Percentiles rank a stretch among this genome's conserved stretches.
phyloP scores from a whole-genome alignment of 1,139 yeast genomes.

The Debaryomyces singareniensis region DNA sequence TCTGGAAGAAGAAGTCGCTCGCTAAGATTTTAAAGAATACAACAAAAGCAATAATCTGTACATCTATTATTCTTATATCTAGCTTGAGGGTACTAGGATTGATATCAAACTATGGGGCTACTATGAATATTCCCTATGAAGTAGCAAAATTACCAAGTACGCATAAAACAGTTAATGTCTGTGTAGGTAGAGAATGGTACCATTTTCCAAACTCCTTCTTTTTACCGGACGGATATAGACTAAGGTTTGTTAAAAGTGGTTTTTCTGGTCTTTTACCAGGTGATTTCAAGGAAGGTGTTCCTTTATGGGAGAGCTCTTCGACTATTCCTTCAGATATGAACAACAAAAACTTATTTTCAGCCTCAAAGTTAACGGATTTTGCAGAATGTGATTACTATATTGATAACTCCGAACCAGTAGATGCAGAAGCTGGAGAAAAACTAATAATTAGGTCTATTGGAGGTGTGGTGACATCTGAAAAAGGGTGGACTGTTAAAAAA shows the following conservation, averaged over 20 bases:
- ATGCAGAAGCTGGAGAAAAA: constrained; percentile 24
- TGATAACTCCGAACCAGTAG: constrained; percentile 36
- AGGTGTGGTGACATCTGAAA: constrained; percentile 6
- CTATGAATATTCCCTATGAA: constrained; percentile 25
- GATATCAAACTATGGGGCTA: constrained; percentile 56
- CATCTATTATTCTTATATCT: constrained; percentile 26
- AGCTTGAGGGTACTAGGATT: constrained; percentile 32
- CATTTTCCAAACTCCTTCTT: constrained; percentile 87
- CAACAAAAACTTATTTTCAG: constrained; percentile 56
- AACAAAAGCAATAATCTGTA: constrained; percentile 1
- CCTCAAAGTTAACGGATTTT: constrained; percentile 40
- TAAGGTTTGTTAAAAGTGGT: constrained; percentile 67
- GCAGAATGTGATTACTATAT: constrained; percentile 52
- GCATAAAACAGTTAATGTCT: constrained; percentile 42
- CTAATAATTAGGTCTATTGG: constrained; percentile 11
- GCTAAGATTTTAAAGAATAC: constrained; percentile 3
- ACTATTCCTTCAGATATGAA: constrained; percentile 62
- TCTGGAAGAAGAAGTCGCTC: constrained; percentile 1
- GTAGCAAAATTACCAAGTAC: constrained; percentile 7
- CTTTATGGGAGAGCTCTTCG: constrained; percentile 25
- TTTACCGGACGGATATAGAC: constrained; percentile 52
- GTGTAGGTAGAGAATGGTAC: constrained; percentile 94
- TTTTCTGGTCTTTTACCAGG: constrained; percentile 89
- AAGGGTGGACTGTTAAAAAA: constrained; percentile 35
- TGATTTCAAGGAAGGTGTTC: constrained; percentile 54